Percentiles rank a stretch among this genome's conserved stretches.
phyloP scores from a whole-genome alignment of 768 basidiomycete genomes.

The Pisolithus marmoratus region DNA sequence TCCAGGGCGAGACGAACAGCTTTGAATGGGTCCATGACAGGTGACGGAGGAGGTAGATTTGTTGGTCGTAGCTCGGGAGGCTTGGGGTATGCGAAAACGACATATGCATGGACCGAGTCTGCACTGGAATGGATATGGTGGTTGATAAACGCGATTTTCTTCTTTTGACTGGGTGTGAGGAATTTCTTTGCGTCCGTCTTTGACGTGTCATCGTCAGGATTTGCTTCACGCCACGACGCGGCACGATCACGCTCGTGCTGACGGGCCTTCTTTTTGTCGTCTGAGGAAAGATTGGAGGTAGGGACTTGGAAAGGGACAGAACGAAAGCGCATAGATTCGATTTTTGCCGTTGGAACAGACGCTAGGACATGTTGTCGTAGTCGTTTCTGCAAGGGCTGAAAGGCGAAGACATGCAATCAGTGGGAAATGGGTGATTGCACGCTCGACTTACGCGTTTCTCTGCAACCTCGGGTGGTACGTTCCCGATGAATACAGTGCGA shows the following conservation, averaged over 20 bases:
- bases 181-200: slow-evolving; percentile 54
- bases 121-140: slow-evolving; percentile 80
- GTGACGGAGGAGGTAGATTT: slow-evolving; percentile 47
- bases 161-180: slow-evolving; percentile 81
- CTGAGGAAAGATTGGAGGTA: slow-evolving; percentile 53
- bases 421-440: neutral
- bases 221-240: slow-evolving; percentile 49
- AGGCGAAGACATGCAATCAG: slow-evolving; percentile 1
- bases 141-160: slow-evolving; percentile 91
- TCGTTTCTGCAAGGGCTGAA: slow-evolving; percentile 67
- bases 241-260: slow-evolving; percentile 55
- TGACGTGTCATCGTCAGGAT: slow-evolving; percentile 36
- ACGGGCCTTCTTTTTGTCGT: slow-evolving; percentile 28
- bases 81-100: slow-evolving; percentile 77
- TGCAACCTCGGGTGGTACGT: slow-evolving; percentile 71
- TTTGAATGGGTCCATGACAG: slow-evolving; percentile 60
- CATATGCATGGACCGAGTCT: slow-evolving; percentile 77
- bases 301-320: slow-evolving; percentile 88
- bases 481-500: slow-evolving; percentile 90
- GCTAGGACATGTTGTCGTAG: slow-evolving; percentile 73
- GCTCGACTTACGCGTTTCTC: slow-evolving; percentile 59
- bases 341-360: slow-evolving; percentile 66
- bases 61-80: slow-evolving; percentile 35
- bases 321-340: slow-evolving; percentile 91
- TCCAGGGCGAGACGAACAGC: slow-evolving; percentile 58